A percentile compares a stretch with the other conserved stretches of the same genome.
phyloP scores from a whole-genome alignment of 345 rosid genomes.

The Stellera chamaejasme region DNA sequence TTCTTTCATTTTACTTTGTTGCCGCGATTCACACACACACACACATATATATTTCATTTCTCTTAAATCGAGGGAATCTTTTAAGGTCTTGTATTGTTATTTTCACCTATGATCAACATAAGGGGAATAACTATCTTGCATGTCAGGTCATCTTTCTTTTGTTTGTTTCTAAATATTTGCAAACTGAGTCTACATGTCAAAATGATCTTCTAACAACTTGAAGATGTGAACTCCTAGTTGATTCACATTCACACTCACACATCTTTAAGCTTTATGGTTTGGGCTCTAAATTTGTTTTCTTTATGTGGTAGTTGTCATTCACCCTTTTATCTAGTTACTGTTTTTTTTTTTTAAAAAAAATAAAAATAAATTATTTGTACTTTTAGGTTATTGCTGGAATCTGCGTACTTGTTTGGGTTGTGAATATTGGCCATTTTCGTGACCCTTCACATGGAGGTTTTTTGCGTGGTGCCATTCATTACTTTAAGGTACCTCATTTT shows the following conservation, averaged over 20 bases:
- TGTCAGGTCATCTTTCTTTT: background rate
- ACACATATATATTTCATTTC: background rate
- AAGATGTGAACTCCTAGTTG: too few species aligned
- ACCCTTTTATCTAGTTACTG: background rate
- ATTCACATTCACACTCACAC: too few species aligned
- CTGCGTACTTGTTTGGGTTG: constrained; percentile 93
- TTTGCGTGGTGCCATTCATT: constrained; percentile 93
- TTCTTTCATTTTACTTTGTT: background rate
- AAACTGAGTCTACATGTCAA: background rate
- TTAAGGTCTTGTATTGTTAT: too few species aligned
- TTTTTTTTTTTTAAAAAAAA: too few species aligned
- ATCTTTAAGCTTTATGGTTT: too few species aligned
- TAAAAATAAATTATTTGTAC: constrained; percentile 12
- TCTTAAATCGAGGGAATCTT: too few species aligned
- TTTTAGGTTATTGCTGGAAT: constrained; percentile 95
- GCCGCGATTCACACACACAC: background rate
- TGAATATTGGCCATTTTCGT: constrained; percentile 92
- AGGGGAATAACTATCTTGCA: background rate
- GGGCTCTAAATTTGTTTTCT: too few species aligned
- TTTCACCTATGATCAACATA: background rate
- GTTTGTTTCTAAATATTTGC: background rate
- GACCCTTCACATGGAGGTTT: constrained; percentile 98
- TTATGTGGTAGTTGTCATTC: background rate
- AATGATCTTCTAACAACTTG: too few species aligned
- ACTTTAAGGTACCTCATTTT: constrained; percentile 60